Evolutionary conservation across 257 asterid species (phyloP).

Genomic region (Solanum rostratum): DNA sequence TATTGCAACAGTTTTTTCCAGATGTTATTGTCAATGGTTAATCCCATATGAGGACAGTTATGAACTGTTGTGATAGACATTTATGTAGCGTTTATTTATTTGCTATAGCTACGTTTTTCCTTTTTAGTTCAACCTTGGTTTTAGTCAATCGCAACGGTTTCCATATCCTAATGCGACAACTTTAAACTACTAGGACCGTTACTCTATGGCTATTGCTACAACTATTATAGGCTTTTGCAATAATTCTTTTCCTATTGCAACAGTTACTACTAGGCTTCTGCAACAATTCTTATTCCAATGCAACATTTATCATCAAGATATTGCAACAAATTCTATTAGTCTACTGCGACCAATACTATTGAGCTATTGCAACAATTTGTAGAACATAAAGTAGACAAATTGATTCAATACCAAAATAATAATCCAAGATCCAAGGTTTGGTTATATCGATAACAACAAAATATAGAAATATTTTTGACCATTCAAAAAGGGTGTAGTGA

Average conservation of each 20-base stretch:
- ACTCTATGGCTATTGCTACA: neutral
- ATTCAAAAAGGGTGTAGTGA: neutral
- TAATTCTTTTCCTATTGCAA: neutral
- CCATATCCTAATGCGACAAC: too few relatives aligned
- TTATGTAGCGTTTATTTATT: too few relatives aligned
- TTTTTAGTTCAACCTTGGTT: too few relatives aligned
- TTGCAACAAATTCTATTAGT: neutral
- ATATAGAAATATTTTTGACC: too few relatives aligned
- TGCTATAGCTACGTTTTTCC: too few relatives aligned
- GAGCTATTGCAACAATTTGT: neutral
- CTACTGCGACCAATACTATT: neutral
- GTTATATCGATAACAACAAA: neutral
- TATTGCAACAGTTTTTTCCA: too few relatives aligned
- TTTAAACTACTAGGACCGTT: too few relatives aligned
- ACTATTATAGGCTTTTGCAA: neutral
- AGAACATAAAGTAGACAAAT: neutral
- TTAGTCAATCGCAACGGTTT: too few relatives aligned
- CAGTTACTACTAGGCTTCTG: neutral
- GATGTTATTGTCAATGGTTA: too few relatives aligned
- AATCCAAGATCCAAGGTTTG: neutral
- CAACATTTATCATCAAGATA: neutral
- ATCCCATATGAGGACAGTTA: too few relatives aligned
- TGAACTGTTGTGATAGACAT: too few relatives aligned
- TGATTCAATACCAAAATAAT: neutral
- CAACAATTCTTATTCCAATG: neutral